phyloP scores from a whole-genome alignment of 1,284 basidiomycete genomes.

The Ceratobasidium sp. region DNA sequence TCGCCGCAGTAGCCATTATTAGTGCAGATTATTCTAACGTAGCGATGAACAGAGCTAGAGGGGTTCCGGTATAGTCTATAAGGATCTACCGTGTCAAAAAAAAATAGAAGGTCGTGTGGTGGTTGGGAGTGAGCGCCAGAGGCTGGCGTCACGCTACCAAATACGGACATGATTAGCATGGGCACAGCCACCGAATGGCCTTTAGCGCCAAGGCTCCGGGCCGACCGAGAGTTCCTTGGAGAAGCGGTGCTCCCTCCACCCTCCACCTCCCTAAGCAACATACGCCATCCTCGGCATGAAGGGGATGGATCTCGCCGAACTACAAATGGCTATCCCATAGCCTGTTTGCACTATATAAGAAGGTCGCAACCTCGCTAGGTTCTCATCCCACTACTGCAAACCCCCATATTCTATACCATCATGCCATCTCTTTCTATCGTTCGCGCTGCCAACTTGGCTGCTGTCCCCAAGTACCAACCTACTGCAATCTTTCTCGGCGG shows the following conservation, averaged over 20 bases:
- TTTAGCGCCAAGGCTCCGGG: too few relatives aligned
- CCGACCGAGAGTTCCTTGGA: too few relatives aligned
- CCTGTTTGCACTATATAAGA: neutral
- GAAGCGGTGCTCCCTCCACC: too few relatives aligned
- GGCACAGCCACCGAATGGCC: too few relatives aligned
- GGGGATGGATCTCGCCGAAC: neutral
- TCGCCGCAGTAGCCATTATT: neutral
- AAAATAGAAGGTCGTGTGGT: neutral
- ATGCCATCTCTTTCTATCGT: slow-evolving; percentile 57
- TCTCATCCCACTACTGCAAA: neutral
- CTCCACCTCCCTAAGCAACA: too few relatives aligned
- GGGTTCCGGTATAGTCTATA: too few relatives aligned
- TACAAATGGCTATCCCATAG: neutral
- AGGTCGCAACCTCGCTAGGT: neutral
- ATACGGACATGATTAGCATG: neutral
- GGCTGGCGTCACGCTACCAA: neutral
- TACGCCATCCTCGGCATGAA: slow-evolving; percentile 1
- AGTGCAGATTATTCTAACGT: neutral
- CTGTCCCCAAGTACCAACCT: slow-evolving; percentile 57
- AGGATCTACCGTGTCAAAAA: neutral
- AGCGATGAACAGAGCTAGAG: too few relatives aligned
- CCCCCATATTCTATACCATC: neutral
- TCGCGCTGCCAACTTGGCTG: slow-evolving; percentile 58
- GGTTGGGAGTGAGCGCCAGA: neutral
- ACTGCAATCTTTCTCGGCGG: slow-evolving; percentile 65